Conservation (phyloP, 805 yeast genomes). For the Spathaspora girioi region DNA sequence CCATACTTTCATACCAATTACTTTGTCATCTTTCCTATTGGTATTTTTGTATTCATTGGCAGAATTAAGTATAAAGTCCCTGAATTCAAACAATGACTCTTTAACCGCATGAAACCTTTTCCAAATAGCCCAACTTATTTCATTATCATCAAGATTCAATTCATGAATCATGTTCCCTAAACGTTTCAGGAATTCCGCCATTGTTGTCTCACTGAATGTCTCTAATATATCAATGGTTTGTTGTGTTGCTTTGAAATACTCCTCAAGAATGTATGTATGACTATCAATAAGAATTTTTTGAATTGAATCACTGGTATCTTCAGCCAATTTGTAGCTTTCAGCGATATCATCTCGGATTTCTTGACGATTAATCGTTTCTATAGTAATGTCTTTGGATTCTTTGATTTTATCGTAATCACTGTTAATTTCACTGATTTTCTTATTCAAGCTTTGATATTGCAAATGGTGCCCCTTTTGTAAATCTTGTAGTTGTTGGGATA, state of each 20-base stretch:
- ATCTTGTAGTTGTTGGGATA: constrained; percentile 22
- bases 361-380: constrained; percentile 28
- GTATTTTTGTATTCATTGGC: constrained; percentile 17
- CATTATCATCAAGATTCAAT: constrained; percentile 14
- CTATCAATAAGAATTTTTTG: constrained; percentile 22
- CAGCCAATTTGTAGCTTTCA: constrained; percentile 20
- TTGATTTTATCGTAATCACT: constrained; percentile 31
- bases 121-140: constrained; percentile 50
- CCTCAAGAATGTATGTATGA: constrained; percentile 23
- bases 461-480: constrained; percentile 26
- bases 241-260: constrained; percentile 31
- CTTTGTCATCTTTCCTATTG: constrained; percentile 34
- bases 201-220: constrained; percentile 67
- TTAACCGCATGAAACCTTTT: constrained; percentile 56
- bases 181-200: constrained; percentile 60
- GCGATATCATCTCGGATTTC: constrained; percentile 32
- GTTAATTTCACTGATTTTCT: constrained; percentile 26
- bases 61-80: constrained; percentile 46
- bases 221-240: constrained; percentile 63
- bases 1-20: constrained; percentile 35
- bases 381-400: constrained; percentile 13
- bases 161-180: constrained; percentile 38
- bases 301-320: constrained; percentile 16
- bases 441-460: constrained; percentile 27
- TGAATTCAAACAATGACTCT: constrained; percentile 47